These are phyloP conservation scores for Pleochaeta shiraiana DNA, from an alignment of 2,329 filamentous ascomycete genomes.

Conservation along the genomic window DNA sequence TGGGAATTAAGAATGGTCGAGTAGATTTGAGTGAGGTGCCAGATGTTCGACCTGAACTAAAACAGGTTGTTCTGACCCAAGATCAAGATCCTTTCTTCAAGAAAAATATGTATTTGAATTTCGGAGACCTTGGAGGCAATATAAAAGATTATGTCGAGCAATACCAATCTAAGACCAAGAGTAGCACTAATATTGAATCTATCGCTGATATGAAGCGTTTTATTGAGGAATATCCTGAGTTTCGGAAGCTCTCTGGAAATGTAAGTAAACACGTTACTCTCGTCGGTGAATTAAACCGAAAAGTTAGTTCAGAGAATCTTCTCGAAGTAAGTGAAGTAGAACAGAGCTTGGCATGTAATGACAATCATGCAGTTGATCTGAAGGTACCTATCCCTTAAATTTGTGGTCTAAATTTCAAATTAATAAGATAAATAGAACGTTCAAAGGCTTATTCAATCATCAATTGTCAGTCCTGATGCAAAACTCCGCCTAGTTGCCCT, in stretches of 20 bases:
- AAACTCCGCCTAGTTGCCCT: constrained; percentile 81
- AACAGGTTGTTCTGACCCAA: constrained; percentile 85
- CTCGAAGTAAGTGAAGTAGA: constrained; percentile 96
- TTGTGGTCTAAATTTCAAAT: neutral
- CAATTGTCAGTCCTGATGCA: constrained; percentile 53
- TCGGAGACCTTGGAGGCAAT: constrained; percentile 83
- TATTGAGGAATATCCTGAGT: constrained; percentile 96
- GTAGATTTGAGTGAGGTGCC: constrained; percentile 72
- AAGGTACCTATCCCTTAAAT: constrained; percentile 34
- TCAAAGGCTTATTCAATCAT: constrained; percentile 67
- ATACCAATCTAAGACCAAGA: constrained; percentile 96
- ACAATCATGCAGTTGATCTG: constrained; percentile 80
- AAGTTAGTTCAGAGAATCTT: constrained; percentile 65
- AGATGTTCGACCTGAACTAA: constrained; percentile 67
- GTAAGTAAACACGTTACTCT: constrained; percentile 97
- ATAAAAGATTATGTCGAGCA: constrained; percentile 98
- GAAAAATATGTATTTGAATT: constrained; percentile 98
- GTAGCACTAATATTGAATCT: constrained; percentile 85
- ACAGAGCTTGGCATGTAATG: constrained; percentile 90
- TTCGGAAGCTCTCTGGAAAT: constrained; percentile 88
- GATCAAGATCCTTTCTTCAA: constrained; percentile 98
- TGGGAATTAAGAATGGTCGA: constrained; percentile 88
- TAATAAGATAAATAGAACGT: constrained; percentile 36
- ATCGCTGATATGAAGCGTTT: constrained; percentile 99
- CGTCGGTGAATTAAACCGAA: constrained; percentile 77